Base-by-base conservation (phyloP, 345 rosid species). In the Eucalyptus sideroxylon region DNA sequence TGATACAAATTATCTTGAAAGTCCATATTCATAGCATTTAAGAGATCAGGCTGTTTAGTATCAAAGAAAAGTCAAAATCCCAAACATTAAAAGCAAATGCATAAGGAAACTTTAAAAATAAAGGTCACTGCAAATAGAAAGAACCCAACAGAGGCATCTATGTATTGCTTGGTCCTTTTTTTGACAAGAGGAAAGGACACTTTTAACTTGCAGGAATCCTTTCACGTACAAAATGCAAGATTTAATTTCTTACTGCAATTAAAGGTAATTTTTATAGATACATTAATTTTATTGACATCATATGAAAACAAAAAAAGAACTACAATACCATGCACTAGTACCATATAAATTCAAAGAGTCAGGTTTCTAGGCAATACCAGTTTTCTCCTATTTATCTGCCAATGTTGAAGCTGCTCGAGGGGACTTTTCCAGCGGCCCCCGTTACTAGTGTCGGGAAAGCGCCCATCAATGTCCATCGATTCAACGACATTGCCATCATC, bases 301-400 rank as follows among this genome's bases (percentile, higher is more conserved):
- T 77, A 40, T 55, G 77, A 37, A 77, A 69, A 50, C 34, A 13
- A 40, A 27, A 21, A 40, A 82, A 47, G 42, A 60, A 27, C 44
- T 62, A 56, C 17, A 88, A 69, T 49, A 42, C 81, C 62, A 45
- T 87, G 88, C 88, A 87, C 80, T 55, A 34, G 53, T 31, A 16
- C 85, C 31, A 67, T 34, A 62, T 27, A 50, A 65, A 55, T 44
- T 81, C 89, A 88, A 72, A 34, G 51, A 81, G 60, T 34, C 47
- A 2, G 27, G 51, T 50, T 72, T 86, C 45, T 86, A 60, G 91
- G 87, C 23, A 59, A 89, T 94, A 98, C 99, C 96, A 96, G 88
- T 93, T 94, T 98, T 92, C 99, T 94, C 91, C 98, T 94, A 91
- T 96, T 97, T 56, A 93, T 96, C 92, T 96, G 95, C 99, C 98